A percentile compares a stretch with the other conserved stretches of the same genome.
Conservation (phyloP, 192 early-diverging fungal species). For the Spizellomyces punctatus region DNA sequence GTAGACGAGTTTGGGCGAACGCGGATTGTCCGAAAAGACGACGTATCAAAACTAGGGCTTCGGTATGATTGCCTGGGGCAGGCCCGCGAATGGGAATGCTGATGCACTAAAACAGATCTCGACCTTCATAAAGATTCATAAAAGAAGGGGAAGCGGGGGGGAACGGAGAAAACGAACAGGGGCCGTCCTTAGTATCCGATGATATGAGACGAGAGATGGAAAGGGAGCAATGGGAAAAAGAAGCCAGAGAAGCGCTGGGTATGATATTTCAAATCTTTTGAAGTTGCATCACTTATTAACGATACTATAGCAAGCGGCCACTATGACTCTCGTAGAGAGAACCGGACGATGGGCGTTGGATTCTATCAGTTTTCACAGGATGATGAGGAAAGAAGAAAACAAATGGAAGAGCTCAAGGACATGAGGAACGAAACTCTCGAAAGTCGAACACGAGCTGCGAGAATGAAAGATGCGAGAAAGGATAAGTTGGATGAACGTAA, state of each 20-base stretch:
- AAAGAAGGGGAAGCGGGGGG: not conserved
- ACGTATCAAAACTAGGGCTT: slow-evolving; percentile 38
- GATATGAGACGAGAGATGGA: slow-evolving; percentile 43
- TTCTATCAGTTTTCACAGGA: slow-evolving; percentile 72
- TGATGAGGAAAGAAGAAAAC: slow-evolving; percentile 59
- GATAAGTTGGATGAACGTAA: slow-evolving; percentile 43
- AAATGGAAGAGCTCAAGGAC: slow-evolving; percentile 62
- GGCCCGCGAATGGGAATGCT: slow-evolving; percentile 1
- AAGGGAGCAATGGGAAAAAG: slow-evolving; percentile 39
- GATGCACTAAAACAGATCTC: not conserved
- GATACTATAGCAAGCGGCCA: slow-evolving; percentile 19
- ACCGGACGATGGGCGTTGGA: slow-evolving; percentile 67
- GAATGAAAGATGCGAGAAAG: slow-evolving; percentile 27
- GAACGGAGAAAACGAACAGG: not conserved
- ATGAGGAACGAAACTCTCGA: slow-evolving; percentile 52
- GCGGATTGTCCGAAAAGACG: slow-evolving; percentile 58
- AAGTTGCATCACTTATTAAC: not conserved
- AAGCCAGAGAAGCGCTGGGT: slow-evolving; percentile 17
- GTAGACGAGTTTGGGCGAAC: slow-evolving; percentile 77
- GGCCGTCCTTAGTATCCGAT: slow-evolving; percentile 27
- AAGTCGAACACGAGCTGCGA: slow-evolving; percentile 7
- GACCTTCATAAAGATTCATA: not conserved
- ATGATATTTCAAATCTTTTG: not conserved
- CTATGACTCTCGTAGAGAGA: slow-evolving; percentile 55
- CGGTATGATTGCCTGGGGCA: slow-evolving; percentile 12